Evolutionary conservation across 352 stramenopile genomes (phyloP), one percentile per base, ranked within the genome.

Genomic region (Globisporangium heterothallicum): DNA sequence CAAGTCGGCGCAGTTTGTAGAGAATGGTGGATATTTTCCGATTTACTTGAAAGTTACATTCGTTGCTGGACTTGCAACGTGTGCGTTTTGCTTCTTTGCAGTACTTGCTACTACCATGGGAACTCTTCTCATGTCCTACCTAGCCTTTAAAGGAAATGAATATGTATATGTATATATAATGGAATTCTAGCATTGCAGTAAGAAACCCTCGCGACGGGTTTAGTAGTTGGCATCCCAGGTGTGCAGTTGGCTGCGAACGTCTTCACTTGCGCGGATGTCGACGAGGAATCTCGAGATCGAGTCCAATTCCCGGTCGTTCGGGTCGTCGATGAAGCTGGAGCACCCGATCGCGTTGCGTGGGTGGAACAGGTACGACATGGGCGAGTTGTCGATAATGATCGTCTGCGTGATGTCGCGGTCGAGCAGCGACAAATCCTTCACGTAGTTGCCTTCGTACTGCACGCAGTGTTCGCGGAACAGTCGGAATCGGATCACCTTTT

Each of bases 321-420:
- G 66, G 61, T 97, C 84, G 43, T 98, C 87, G 36, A 97, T 96
- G 53, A 96, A 98, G 44, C 70, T 88, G 19, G 80, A 92, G 59
- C 78, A 89, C 18, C 78, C 78, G 49, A 90, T 87, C 18, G 81
- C 78, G 21, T 90, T 91, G 36, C 68, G 71, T 16, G 97, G 96
- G 68, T 99, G 97, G 67, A 99, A 99, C 32, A 98, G 77, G 66
- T 98, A 99, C 5, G 91, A 97, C 69, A 94, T 95, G n/a, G 97
- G 96, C 49, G 93, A 98, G 69, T 99, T 99, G 74, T 99, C 97
- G 54, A 99, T 97, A 65, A 99, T 99, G 59, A 99, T 98, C 19
- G 84, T 86, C 64, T 98, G 86, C 16, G 72, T 78, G 22, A 99
- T 74, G 24, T 98, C 76, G 24, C 96, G 80, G 59, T 97, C 90